These are phyloP conservation scores for Sporothrix pseudoabietina DNA, from an alignment of 2,329 filamentous ascomycete species.

Conservation along the genomic window DNA sequence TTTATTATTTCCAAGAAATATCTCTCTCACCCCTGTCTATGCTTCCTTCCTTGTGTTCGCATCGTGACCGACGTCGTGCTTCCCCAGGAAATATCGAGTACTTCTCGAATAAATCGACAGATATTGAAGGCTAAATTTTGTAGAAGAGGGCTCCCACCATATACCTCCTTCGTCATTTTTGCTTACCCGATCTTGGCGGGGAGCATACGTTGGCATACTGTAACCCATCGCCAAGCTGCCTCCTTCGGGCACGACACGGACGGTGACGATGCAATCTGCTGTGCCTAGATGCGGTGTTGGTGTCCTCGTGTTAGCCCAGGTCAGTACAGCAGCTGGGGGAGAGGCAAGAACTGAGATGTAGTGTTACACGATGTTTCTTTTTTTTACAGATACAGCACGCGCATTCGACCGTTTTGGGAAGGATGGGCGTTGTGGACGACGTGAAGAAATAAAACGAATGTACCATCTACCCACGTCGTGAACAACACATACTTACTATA, in stretches of 20 bases:
- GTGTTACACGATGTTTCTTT: background rate
- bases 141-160: background rate
- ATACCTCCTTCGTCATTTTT: background rate
- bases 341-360: background rate
- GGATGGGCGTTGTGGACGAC: background rate
- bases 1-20: background rate
- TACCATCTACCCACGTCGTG: background rate
- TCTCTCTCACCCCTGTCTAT: constrained; percentile 5
- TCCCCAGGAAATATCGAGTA: background rate
- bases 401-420: background rate
- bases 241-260: background rate
- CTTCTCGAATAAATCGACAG: background rate
- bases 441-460: background rate
- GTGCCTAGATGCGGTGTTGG: background rate
- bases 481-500: background rate
- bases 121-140: background rate
- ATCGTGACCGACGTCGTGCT: constrained; percentile 16
- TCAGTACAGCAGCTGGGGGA: background rate
- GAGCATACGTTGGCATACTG: background rate
- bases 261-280: background rate
- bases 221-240: background rate
- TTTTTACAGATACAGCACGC: background rate
- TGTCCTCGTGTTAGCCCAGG: background rate
- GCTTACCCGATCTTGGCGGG: background rate
- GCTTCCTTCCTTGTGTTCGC: constrained; percentile 15